Evolutionary conservation across 1,284 basidiomycete genomes (phyloP), one percentile per base, ranked within the genome.

Genomic region (Coniferiporia sulphurascens): DNA sequence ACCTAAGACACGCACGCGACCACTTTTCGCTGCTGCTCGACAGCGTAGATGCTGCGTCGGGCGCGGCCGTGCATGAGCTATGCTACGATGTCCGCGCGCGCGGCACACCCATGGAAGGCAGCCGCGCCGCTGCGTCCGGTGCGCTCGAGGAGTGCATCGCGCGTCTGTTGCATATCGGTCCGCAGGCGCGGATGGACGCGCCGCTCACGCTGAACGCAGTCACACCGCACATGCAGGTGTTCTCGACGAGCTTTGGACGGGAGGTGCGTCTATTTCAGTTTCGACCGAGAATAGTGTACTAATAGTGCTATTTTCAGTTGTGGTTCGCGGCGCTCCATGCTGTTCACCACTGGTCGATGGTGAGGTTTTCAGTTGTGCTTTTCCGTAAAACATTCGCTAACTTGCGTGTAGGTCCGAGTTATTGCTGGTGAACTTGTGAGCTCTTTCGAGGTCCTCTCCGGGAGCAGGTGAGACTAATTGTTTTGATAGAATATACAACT

Each of bases 251-350:
- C 1, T 86, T 91, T 67, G 91, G 88, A 22, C 75, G 91, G 72
- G 91, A 93, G 78, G 90, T 89, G 64, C 66, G 78, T 66, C 27
- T 52, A n/a, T 13, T 44, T 34, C 50, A 41, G 38, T 36, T 19
- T 21, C 34, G 46, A n/a, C 4, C 13, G 34, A 38, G 50, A 27
- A 27, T 5, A 5, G 27, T 3, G 27, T 27, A 5, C 27, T 27
- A 27, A 27, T 27, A 27, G 5, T 52, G 12, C n/a, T n/a, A n/a
- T n/a, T 12, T 44, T 34, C 51, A 92, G 88, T 71, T 93, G n/a
- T 93, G 91, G 91, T 93, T 93, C 70, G 81, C 82, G n/a, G 82
- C 78, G 22, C 72, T 93, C 32, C 91, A 93, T 69, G 90, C 90
- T 49, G 86, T 93, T 41, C 89, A 91, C 71, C 89, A 91, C 69